Conservation (phyloP, 2,329 filamentous ascomycete genomes). For the Aspergillus sp. region DNA sequence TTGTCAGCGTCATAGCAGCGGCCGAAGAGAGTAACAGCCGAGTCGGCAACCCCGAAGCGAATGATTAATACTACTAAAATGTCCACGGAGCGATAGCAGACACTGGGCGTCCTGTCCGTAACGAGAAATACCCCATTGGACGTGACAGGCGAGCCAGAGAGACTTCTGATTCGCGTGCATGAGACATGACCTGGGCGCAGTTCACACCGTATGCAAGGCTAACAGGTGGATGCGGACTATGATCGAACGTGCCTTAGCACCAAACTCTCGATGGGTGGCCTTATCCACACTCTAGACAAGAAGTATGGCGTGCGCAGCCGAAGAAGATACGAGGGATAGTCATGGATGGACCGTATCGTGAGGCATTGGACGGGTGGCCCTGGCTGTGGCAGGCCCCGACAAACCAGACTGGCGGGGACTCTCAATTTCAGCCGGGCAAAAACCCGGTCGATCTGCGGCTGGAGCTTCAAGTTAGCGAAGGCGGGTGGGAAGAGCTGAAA, state of each 20-base stretch:
- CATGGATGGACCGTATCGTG: not conserved
- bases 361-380: not conserved
- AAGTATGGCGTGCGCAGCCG: not conserved
- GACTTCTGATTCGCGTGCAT: constrained; percentile 9
- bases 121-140: constrained; percentile 6
- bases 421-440: not conserved
- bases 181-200: constrained; percentile 2
- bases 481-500: not conserved
- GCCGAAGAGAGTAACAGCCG: not conserved
- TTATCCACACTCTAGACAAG: not conserved
- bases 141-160: not conserved
- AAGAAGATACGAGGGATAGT: constrained; percentile 2
- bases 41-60: constrained; percentile 7
- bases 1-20: not conserved
- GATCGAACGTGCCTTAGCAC: constrained; percentile 1
- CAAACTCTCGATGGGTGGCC: not conserved
- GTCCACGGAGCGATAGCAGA: not conserved
- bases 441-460: not conserved
- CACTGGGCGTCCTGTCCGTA: constrained; percentile 2
- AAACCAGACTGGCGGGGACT: not conserved
- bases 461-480: not conserved
- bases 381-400: not conserved
- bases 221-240: not conserved
- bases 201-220: constrained; percentile 5
- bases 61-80: constrained; percentile 1